Percentiles rank a stretch among this genome's conserved stretches.
These are phyloP conservation scores for Glonium stellatum DNA, from an alignment of 495 filamentous ascomycete genomes.

Conservation along the genomic window DNA sequence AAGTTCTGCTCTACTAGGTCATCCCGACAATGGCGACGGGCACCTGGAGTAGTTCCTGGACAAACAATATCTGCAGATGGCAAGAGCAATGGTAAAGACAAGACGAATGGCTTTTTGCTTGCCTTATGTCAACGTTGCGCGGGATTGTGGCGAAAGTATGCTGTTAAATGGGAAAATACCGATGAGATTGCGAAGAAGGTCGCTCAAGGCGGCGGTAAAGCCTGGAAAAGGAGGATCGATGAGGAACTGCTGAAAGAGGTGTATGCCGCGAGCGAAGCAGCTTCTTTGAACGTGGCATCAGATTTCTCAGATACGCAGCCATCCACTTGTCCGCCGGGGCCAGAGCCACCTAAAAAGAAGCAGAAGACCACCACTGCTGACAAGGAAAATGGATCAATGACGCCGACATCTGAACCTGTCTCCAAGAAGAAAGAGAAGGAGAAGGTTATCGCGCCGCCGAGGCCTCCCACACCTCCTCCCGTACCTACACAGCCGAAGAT, in stretches of 20 bases:
- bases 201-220: conserved; percentile 69
- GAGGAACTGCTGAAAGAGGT: conserved; percentile 87
- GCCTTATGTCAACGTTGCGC: conserved; percentile 88
- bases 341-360: conserved; percentile 52
- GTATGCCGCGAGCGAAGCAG: conserved; percentile 47
- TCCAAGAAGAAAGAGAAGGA: conserved; percentile 52
- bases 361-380: conserved; percentile 43
- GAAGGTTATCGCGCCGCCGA: conserved; percentile 31
- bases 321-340: conserved; percentile 3
- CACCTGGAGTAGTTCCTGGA: conserved; percentile 67
- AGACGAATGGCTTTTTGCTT: conserved; percentile 65
- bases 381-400: conserved; percentile 45
- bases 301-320: conserved; percentile 17
- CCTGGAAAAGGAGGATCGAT: conserved; percentile 81
- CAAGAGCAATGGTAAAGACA: conserved; percentile 58
- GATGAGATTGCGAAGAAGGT: conserved; percentile 92
- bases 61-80: conserved; percentile 63
- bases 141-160: conserved; percentile 87
- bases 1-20: conserved; percentile 79
- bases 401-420: conserved; percentile 43
- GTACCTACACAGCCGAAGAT: conserved; percentile 32
- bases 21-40: conserved; percentile 87
- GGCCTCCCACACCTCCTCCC: conserved; percentile 35
- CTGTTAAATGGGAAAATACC: conserved; percentile 90
- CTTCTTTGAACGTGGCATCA: conserved; percentile 34